Base-by-base conservation (phyloP, 495 filamentous ascomycete genomes). In the Aspergillus coremiiformis region DNA sequence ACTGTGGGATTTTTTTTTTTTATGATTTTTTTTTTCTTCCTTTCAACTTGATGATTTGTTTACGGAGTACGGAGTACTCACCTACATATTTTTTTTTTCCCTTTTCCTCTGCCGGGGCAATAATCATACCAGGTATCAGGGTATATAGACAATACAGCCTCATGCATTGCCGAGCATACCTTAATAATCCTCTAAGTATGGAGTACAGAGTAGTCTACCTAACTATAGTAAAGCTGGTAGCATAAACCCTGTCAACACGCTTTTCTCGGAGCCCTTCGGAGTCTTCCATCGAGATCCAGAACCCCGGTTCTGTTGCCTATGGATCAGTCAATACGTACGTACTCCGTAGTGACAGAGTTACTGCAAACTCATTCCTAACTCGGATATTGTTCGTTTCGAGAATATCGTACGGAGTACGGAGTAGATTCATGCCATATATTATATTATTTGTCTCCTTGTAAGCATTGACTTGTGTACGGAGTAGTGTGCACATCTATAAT, bases 71-170 rank as follows among this genome's bases (percentile, higher is more conserved):
- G n/a, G n/a, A 54, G 50, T 56, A 61, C 52, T 49, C 51, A 33
- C 54, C 53, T 51, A 49, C 33, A 50, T 49, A 39, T 20, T 48
- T 51, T 45, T 45, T 30, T 56, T 57, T 58, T 52, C 49, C 60
- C 56, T 52, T 57, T 51, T 51, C 44, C 15, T 44, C 55, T 63
- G 52, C 43, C 23, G 2, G 12, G 12, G 5, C 12, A 35, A 35
- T 35, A 35, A 14, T n/a, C n/a, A n/a, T 35, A 35, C 32, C 54
- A 30, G 20, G 39, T 11, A 33, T 44, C 27, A 29, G 3, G 12
- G 32, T 37, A 29, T 27, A 24, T 15, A n/a, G n/a, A n/a, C n/a
- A n/a, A n/a, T n/a, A 27, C 44, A 29, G 22, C 44, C 44, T 46
- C 26, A 46, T 8, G 32, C 2, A 35, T 35, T 5, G 32, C 32